A percentile compares a stretch with the other conserved stretches of the same genome.
Conservation (phyloP, 352 stramenopile species). For the Globisporangium spinosum region DNA sequence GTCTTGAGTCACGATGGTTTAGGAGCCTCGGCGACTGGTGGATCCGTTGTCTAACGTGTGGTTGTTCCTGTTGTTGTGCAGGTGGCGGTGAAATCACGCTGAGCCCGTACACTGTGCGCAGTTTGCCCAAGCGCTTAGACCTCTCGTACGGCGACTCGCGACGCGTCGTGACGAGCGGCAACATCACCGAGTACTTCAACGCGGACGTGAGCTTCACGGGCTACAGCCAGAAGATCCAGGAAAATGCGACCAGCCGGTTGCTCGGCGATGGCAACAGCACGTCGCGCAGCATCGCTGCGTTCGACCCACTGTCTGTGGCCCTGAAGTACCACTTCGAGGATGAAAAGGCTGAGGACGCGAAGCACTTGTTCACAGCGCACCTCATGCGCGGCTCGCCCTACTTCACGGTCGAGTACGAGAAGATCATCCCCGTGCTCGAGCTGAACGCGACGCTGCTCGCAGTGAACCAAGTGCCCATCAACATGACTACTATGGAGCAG, state of each 20-base stretch:
- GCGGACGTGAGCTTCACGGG: constrained; percentile 68
- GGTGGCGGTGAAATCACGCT: constrained; percentile 70
- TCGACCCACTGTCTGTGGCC: constrained; percentile 64
- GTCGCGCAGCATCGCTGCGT: constrained; percentile 52
- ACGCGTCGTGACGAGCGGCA: constrained; percentile 50
- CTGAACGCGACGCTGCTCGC: constrained; percentile 56
- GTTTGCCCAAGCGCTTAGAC: constrained; percentile 61
- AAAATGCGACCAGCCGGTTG: constrained; percentile 25
- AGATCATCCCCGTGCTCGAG: constrained; percentile 64
- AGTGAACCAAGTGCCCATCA: constrained; percentile 49
- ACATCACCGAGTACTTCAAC: constrained; percentile 81
- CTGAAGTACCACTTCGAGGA: constrained; percentile 59
- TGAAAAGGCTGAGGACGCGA: constrained; percentile 24
- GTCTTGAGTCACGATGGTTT: neutral
- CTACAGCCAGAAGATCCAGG: constrained; percentile 38
- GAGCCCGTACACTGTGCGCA: constrained; percentile 80
- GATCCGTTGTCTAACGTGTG: neutral
- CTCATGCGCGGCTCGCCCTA: constrained; percentile 75
- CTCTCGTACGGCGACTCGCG: constrained; percentile 82
- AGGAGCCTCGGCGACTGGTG: neutral
- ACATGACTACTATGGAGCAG: constrained; percentile 21
- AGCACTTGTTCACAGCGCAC: constrained; percentile 20
- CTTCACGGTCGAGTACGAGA: constrained; percentile 76
- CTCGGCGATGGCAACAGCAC: constrained; percentile 67
- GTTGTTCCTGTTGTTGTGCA: neutral